Evolutionary conservation across 768 basidiomycete genomes (phyloP).

Genomic region (Auricularia sp.): DNA sequence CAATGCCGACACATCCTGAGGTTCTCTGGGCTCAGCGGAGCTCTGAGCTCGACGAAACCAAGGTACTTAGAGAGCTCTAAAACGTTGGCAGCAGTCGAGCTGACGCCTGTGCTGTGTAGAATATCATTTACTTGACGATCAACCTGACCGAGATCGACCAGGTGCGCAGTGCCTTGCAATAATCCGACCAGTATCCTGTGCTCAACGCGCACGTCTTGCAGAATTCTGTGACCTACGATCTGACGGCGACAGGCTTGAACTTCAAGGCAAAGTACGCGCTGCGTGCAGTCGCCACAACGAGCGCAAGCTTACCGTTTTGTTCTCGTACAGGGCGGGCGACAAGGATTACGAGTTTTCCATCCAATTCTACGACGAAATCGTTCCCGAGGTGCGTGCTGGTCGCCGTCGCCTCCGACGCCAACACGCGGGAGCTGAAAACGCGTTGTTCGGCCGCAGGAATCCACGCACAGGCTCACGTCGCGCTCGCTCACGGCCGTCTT

Average conservation of each 20-base stretch:
- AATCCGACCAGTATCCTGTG: neutral
- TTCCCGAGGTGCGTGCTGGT: conserved; percentile 52
- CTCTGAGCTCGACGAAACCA: conserved; percentile 49
- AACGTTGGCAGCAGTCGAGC: neutral
- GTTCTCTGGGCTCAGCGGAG: conserved; percentile 93
- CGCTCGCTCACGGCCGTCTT: conserved; percentile 61
- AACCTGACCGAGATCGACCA: conserved; percentile 69
- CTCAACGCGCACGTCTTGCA: neutral
- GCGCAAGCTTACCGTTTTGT: conserved; percentile 14
- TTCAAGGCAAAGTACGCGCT: conserved; percentile 56
- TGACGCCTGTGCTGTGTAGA: conserved; percentile 36
- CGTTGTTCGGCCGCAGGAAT: conserved; percentile 31
- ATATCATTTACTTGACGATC: conserved; percentile 75
- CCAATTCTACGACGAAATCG: conserved; percentile 66
- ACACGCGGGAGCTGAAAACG: conserved; percentile 4
- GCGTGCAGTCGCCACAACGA: conserved; percentile 5
- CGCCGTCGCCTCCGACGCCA: conserved; percentile 2
- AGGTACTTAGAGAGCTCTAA: conserved; percentile 31
- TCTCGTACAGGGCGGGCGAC: conserved; percentile 26
- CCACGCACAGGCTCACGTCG: conserved; percentile 48
- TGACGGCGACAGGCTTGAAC: conserved; percentile 47
- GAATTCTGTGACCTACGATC: conserved; percentile 43
- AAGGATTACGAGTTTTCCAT: conserved; percentile 68
- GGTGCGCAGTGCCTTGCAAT: neutral
- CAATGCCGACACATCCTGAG: conserved; percentile 63